Evolutionary conservation across 2,329 filamentous ascomycete genomes (phyloP).

Genomic region (Zalaria obscura): DNA sequence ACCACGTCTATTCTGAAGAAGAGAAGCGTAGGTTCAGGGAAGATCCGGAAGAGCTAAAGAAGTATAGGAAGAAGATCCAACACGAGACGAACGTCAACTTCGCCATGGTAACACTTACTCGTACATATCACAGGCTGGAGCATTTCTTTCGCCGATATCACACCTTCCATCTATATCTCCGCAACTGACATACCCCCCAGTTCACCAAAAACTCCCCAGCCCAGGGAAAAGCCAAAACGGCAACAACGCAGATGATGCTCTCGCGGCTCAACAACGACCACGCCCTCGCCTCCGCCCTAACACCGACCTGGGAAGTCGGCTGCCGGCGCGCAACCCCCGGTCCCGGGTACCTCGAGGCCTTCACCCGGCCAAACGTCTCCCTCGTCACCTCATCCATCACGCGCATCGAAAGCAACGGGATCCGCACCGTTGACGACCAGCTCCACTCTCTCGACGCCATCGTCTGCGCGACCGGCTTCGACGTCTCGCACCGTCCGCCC

Average conservation of each 20-base stretch:
- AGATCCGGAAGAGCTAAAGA: constrained; percentile 17
- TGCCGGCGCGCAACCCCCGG: constrained; percentile 53
- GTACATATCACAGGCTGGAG: neutral
- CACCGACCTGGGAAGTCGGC: constrained; percentile 51
- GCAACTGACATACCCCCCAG: neutral
- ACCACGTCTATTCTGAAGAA: constrained; percentile 16
- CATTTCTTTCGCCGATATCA: neutral
- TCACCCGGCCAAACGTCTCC: constrained; percentile 47
- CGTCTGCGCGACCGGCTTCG: constrained; percentile 29
- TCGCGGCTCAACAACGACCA: constrained; percentile 39
- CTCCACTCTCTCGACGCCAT: constrained; percentile 26
- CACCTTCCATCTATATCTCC: no score
- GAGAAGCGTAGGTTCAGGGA: constrained; percentile 17
- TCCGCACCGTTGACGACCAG: constrained; percentile 15
- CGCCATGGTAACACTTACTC: constrained; percentile 12
- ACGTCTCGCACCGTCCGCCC: constrained; percentile 21
- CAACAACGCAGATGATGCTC: constrained; percentile 29
- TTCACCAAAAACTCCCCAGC: constrained; percentile 40
- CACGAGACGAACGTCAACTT: constrained; percentile 12
- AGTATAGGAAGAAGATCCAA: constrained; percentile 22
- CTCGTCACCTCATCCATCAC: constrained; percentile 36
- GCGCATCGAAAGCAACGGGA: constrained; percentile 19
- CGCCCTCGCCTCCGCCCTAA: constrained; percentile 39
- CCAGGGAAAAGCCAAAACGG: constrained; percentile 9
- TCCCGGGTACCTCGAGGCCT: constrained; percentile 39